Percentiles rank a stretch among this genome's conserved stretches.
Conservation (phyloP, 2,329 filamentous ascomycete species). For the Cytospora chrysosperma region DNA sequence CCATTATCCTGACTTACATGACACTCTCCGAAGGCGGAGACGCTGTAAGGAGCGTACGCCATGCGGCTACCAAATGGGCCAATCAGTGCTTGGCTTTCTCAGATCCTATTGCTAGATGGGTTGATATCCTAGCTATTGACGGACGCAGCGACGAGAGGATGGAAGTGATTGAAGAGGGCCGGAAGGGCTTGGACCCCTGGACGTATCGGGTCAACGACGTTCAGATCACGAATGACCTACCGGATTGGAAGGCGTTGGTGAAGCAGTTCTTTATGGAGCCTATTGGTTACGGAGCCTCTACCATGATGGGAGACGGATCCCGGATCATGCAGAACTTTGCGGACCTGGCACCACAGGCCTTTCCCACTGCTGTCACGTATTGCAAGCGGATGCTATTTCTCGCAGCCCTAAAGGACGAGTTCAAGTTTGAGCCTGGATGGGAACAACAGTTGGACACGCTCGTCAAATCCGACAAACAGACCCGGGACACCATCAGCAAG, state of each 20-base stretch:
- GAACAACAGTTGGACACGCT: constrained; percentile 73
- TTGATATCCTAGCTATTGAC: constrained; percentile 78
- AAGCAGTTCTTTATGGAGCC: constrained; percentile 47
- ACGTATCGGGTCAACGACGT: constrained; percentile 47
- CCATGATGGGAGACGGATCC: constrained; percentile 41
- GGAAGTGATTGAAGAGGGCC: constrained; percentile 87
- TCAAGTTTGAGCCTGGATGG: constrained; percentile 76
- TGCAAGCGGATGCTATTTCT: constrained; percentile 56
- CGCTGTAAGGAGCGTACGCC: constrained; percentile 72
- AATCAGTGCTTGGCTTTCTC: constrained; percentile 82
- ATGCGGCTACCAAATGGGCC: constrained; percentile 82
- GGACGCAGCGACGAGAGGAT: constrained; percentile 66
- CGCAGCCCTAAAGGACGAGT: constrained; percentile 43
- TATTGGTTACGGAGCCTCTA: constrained; percentile 31
- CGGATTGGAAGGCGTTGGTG: constrained; percentile 53
- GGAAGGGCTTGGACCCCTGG: constrained; percentile 76
- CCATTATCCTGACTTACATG: constrained; percentile 69
- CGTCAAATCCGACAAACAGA: constrained; percentile 66
- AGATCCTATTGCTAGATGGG: constrained; percentile 80
- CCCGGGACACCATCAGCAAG: constrained; percentile 56
- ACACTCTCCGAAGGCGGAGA: constrained; percentile 46
- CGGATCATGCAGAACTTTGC: constrained; percentile 48
- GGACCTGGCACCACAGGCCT: constrained; percentile 51
- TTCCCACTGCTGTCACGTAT: constrained; percentile 69
- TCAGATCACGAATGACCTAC: constrained; percentile 40